Conservation (phyloP, 2,329 filamentous ascomycete species). For the Sporothrix brasiliensis region DNA sequence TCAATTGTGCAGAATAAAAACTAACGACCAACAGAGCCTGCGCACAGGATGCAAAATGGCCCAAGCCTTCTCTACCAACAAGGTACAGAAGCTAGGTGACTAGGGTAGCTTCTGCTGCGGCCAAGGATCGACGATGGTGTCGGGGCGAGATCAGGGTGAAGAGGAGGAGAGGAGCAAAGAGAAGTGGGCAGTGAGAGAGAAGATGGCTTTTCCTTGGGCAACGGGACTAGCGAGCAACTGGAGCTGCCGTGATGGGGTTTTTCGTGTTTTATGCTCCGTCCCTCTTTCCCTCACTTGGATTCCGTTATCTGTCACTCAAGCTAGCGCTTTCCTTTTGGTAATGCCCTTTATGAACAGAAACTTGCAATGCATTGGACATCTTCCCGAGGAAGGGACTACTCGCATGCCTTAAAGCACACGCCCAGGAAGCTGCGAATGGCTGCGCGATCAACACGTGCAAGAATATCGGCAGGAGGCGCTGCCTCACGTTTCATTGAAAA, state of each 20-base stretch:
- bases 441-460: neutral
- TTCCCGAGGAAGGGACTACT: neutral
- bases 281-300: neutral
- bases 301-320: slow-evolving; percentile 12
- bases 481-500: neutral
- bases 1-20: neutral
- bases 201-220: neutral
- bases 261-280: slow-evolving; percentile 15
- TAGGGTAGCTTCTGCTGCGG: slow-evolving; percentile 16
- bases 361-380: neutral
- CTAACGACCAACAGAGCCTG: neutral
- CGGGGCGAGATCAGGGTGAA: neutral
- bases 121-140: slow-evolving; percentile 25
- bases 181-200: neutral
- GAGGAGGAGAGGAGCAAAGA: neutral
- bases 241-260: slow-evolving; percentile 27
- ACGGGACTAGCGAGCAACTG: slow-evolving; percentile 3
- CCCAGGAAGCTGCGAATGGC: slow-evolving; percentile 18
- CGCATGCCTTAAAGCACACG: neutral
- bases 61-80: slow-evolving; percentile 4
- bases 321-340: slow-evolving; percentile 26
- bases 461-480: slow-evolving; percentile 7
- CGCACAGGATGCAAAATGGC: slow-evolving; percentile 17
- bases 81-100: neutral
- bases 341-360: slow-evolving; percentile 30